Percentiles rank a stretch among this genome's conserved stretches.
phyloP scores from a whole-genome alignment of 306 rosid genomes.

The Glycine soja region DNA sequence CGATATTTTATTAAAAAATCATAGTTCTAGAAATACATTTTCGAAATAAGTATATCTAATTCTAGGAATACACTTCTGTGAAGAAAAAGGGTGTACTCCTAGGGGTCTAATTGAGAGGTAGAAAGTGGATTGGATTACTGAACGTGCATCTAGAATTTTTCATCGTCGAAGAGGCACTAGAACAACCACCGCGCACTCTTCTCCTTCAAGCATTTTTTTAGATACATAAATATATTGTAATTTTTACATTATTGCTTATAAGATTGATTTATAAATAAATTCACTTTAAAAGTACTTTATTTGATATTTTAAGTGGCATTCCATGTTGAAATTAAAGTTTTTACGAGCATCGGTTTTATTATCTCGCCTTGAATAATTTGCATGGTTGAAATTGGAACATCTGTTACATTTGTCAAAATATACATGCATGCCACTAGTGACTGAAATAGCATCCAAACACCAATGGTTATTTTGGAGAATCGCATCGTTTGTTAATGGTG shows the following conservation, averaged over 20 bases:
- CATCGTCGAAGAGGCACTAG: background rate
- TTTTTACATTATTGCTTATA: background rate
- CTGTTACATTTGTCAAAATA: background rate
- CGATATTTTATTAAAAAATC: too few species aligned
- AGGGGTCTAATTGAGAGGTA: too few species aligned
- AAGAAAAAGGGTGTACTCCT: too few species aligned
- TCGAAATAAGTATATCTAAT: too few species aligned
- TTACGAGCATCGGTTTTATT: background rate
- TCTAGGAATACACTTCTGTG: too few species aligned
- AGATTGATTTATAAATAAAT: too few species aligned
- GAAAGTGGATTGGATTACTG: background rate
- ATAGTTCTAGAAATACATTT: too few species aligned
- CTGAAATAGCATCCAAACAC: background rate
- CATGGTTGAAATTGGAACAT: background rate
- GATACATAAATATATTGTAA: background rate
- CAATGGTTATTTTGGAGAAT: conserved; percentile 3
- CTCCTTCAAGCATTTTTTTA: background rate
- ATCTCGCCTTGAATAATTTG: background rate
- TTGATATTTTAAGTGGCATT: background rate
- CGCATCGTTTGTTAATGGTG: background rate
- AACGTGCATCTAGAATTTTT: conserved; percentile 13
- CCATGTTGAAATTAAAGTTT: background rate
- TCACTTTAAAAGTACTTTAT: too few species aligned
- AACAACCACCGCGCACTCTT: background rate
- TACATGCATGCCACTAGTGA: background rate